These are phyloP conservation scores for Trapa bicornis DNA, from an alignment of 345 rosid genomes.

Conservation along the genomic window DNA sequence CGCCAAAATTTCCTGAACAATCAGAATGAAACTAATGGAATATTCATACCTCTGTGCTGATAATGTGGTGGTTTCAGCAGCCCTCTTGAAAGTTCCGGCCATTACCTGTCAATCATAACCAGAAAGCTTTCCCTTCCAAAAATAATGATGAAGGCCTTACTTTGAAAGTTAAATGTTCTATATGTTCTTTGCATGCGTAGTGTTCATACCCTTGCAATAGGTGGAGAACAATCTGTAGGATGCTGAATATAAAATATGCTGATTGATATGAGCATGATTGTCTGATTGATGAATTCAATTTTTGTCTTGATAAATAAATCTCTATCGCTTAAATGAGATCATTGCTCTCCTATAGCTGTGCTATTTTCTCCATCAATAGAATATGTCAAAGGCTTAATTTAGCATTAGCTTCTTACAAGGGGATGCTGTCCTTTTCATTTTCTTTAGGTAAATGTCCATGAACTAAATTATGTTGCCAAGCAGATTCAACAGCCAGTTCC, in stretches of 20 bases:
- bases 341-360: background rate
- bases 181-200: background rate
- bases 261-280: background rate
- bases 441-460: constrained; percentile 28
- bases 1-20: background rate
- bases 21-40: background rate
- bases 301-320: background rate
- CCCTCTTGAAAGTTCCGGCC: background rate
- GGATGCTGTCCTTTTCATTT: constrained; percentile 1
- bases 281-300: background rate
- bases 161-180: background rate
- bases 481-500: too few species aligned
- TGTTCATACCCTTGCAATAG: background rate
- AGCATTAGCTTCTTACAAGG: background rate
- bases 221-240: background rate
- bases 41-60: background rate
- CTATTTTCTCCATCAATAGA: background rate
- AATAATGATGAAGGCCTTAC: background rate
- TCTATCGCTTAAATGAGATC: background rate
- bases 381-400: background rate
- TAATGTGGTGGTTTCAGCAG: background rate
- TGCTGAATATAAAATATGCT: background rate
- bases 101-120: background rate
- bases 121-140: background rate
- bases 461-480: too few species aligned